Evolutionary conservation across 2,329 filamentous ascomycete species (phyloP).

Genomic region (Fusarium buharicum): DNA sequence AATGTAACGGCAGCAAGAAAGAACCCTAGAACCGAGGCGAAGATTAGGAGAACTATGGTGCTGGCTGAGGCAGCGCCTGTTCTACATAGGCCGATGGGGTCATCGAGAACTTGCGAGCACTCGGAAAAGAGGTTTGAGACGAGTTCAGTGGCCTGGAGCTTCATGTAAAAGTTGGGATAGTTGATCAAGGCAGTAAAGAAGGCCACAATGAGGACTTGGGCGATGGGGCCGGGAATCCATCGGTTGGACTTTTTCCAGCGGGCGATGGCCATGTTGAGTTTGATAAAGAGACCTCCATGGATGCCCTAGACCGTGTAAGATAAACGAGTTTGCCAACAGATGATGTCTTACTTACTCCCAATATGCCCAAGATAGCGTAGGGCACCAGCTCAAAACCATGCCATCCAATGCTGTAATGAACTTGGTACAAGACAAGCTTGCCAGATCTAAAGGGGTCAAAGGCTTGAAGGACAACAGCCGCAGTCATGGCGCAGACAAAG

Average conservation of each 20-base stretch:
- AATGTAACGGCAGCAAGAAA: constrained; percentile 89
- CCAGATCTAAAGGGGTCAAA: constrained; percentile 95
- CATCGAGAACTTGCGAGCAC: constrained; percentile 82
- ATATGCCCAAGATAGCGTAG: constrained; percentile 84
- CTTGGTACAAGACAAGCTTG: constrained; percentile 95
- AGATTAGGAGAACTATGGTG: constrained; percentile 83
- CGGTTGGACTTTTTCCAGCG: constrained; percentile 76
- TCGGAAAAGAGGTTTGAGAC: constrained; percentile 93
- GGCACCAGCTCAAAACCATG: constrained; percentile 93
- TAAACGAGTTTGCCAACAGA: not conserved
- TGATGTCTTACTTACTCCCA: constrained; percentile 66
- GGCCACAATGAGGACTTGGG: constrained; percentile 83
- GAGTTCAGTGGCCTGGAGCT: constrained; percentile 88
- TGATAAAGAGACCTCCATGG: constrained; percentile 95
- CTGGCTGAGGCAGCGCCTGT: constrained; percentile 83
- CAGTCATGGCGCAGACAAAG: constrained; percentile 99
- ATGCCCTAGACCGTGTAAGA: constrained; percentile 67
- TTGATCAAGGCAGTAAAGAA: constrained; percentile 88
- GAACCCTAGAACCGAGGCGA: constrained; percentile 86
- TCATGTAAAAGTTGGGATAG: constrained; percentile 96
- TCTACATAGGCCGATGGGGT: constrained; percentile 91
- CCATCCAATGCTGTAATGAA: constrained; percentile 91
- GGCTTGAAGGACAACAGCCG: constrained; percentile 89
- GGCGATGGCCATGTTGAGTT: constrained; percentile 88
- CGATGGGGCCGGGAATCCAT: constrained; percentile 76